Base-by-base conservation (phyloP, 129 eudicot species). In the Arctium lappa region DNA sequence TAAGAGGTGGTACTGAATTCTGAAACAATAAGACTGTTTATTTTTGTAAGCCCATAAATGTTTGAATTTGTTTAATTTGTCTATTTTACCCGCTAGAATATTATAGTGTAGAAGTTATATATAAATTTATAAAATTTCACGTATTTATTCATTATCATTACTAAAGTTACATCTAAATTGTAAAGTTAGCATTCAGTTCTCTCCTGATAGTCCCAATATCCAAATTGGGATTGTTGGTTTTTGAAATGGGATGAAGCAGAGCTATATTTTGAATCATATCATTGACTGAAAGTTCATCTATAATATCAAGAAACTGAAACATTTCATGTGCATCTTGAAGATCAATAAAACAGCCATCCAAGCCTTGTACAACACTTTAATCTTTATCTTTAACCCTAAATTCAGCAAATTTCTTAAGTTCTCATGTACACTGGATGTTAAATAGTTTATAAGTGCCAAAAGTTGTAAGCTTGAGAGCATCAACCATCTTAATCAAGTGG, bases 351-450 rank as follows among this genome's bases (percentile, higher is more conserved):
- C 73, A 72, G 84, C 72, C 10, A 48, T 48, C 13, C 60, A 10
- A 48, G 60, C 60, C 11, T 48, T 48, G 60, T 48, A 48, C 18
- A 13, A 50, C 2, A 10, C 62, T 60, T 62, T 27, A 50, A 70
- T 22, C 34, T 72, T 72, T 36, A 78, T 30, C 63, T 80, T 72
- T 30, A 73, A 36, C 78, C 78, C 84, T 15, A 81, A 73, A 50
- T 53, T 72, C 70, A 50, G 46, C 79, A 62, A 9, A 60, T 73
- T 73, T 56, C 34, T 81, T 7, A 68, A 73, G 40, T 63, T 60
- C 62, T 62, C 53, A 72, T 72, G 78, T 80, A 80, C 53, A 72
- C 50, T 80, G n/a, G 84, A 80, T 34, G 78, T 42, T 73, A 72
- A 48, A 72, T 72, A 50, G 37, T 72, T 56, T 29, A 80, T 53